These are phyloP conservation scores for Paramecium octaurelia DNA, from an alignment of 73 alveolate species.

Conservation along the genomic window DNA sequence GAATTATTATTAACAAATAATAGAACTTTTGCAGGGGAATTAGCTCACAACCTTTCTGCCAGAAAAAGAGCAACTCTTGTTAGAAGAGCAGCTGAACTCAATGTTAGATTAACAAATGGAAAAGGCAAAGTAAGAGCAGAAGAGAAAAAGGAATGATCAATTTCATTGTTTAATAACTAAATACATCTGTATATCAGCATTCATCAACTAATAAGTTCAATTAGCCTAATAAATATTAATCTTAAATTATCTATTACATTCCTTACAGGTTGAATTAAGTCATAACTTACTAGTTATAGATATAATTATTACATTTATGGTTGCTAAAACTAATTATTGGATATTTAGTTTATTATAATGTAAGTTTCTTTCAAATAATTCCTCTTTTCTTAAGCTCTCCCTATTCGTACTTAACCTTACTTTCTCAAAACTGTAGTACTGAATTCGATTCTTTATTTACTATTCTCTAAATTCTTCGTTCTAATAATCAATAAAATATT, in stretches of 20 bases:
- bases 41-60: conserved; percentile 93
- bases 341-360: not conserved
- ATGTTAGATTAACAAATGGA: conserved; percentile 92
- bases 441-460: not conserved
- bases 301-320: not conserved
- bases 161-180: not conserved
- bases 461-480: not conserved
- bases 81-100: conserved; percentile 96
- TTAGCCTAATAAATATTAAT: not conserved
- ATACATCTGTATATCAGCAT: not conserved
- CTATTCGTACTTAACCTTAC: not conserved
- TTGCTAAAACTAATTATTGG: not conserved
- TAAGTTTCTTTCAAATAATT: not conserved
- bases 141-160: conserved; percentile 56
- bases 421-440: not conserved
- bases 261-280: not conserved
- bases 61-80: conserved; percentile 88
- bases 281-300: not conserved
- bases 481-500: not conserved
- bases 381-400: not conserved
- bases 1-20: conserved; percentile 98
- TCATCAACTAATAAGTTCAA: not conserved
- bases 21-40: conserved; percentile 95
- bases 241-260: not conserved
- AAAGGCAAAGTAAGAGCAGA: conserved; percentile 84